Percentiles rank a stretch among this genome's conserved stretches.
phyloP scores from a whole-genome alignment of 2,329 filamentous ascomycete species.

The Alternaria gansuensis region DNA sequence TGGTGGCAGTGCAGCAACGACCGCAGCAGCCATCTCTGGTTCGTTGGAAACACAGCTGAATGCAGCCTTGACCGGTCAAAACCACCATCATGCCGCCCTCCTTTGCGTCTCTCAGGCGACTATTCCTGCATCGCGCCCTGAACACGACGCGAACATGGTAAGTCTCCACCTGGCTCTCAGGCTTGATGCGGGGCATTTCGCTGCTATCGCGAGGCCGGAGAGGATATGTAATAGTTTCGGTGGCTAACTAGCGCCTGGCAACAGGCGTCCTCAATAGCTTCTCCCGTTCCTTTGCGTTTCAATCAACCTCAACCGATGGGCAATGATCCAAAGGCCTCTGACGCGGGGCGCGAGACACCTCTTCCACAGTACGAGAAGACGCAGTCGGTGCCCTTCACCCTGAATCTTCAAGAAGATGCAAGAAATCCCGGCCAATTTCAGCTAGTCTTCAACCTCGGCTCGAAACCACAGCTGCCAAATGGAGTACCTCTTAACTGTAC shows the following conservation, averaged over 20 bases:
- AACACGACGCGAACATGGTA: slow-evolving; percentile 32
- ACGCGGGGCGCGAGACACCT: slow-evolving; percentile 37
- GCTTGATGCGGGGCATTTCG: background rate
- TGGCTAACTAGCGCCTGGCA: slow-evolving; percentile 17
- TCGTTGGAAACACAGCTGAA: slow-evolving; percentile 15
- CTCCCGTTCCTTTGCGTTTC: slow-evolving; percentile 31
- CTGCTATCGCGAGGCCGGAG: slow-evolving; percentile 19
- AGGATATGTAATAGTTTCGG: background rate
- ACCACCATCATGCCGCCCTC: slow-evolving; percentile 20
- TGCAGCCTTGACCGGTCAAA: slow-evolving; percentile 37
- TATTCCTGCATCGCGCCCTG: slow-evolving; percentile 20
- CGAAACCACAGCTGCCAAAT: slow-evolving; percentile 20
- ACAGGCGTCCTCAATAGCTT: slow-evolving; percentile 38
- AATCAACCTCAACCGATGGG: slow-evolving; percentile 10
- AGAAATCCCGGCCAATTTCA: slow-evolving; percentile 45
- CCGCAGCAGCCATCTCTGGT: slow-evolving; percentile 15
- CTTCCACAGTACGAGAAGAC: slow-evolving; percentile 43
- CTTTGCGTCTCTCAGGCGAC: slow-evolving; percentile 27
- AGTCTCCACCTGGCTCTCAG: slow-evolving; percentile 11
- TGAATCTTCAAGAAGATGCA: slow-evolving; percentile 45
- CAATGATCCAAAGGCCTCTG: slow-evolving; percentile 28
- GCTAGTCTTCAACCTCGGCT: slow-evolving; percentile 42
- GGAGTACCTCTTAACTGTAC: slow-evolving; percentile 18
- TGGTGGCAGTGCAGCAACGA: slow-evolving; percentile 26
- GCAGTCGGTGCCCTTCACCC: slow-evolving; percentile 39